Percentiles rank a stretch among this genome's conserved stretches.
phyloP scores from a whole-genome alignment of 345 rosid genomes.

The Isatis tinctoria region DNA sequence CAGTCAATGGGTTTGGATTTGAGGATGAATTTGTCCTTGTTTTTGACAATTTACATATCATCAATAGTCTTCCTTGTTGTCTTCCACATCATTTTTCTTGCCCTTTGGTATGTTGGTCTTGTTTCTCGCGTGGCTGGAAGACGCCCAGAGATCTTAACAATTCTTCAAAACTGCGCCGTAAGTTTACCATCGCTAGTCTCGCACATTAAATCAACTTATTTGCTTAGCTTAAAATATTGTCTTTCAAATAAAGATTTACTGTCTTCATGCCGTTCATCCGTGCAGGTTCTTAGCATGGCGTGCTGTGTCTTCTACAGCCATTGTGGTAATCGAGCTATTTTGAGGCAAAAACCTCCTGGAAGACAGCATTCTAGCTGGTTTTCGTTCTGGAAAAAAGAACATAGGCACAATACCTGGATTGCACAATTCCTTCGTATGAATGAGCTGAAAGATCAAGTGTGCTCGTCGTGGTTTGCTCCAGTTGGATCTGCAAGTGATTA shows the following conservation, averaged over 20 bases:
- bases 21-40: constrained; percentile 99
- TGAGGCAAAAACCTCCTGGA: constrained; percentile 52
- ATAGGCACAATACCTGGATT: constrained; percentile 65
- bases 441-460: constrained; percentile 91
- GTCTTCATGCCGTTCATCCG: constrained; percentile 2
- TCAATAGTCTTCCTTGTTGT: constrained; percentile 89
- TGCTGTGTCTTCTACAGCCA: constrained; percentile 98
- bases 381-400: constrained; percentile 62
- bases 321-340: constrained; percentile 91
- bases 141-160: constrained; percentile 87
- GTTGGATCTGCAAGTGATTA: constrained; percentile 99
- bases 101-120: constrained; percentile 90
- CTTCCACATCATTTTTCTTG: constrained; percentile 85
- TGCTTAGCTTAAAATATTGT: neutral
- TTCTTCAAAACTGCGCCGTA: constrained; percentile 93
- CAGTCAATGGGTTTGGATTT: constrained; percentile 98
- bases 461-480: constrained; percentile 99
- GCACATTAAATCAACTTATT: constrained; percentile 7
- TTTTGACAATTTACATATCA: constrained; percentile 76
- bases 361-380: constrained; percentile 62
- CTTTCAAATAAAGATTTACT: neutral
- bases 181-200: constrained; percentile 30
- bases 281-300: constrained; percentile 92
- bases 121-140: constrained; percentile 94
- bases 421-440: constrained; percentile 65